Evolutionary conservation across 805 yeast species (phyloP).

Genomic region (Ogataea saltuana): DNA sequence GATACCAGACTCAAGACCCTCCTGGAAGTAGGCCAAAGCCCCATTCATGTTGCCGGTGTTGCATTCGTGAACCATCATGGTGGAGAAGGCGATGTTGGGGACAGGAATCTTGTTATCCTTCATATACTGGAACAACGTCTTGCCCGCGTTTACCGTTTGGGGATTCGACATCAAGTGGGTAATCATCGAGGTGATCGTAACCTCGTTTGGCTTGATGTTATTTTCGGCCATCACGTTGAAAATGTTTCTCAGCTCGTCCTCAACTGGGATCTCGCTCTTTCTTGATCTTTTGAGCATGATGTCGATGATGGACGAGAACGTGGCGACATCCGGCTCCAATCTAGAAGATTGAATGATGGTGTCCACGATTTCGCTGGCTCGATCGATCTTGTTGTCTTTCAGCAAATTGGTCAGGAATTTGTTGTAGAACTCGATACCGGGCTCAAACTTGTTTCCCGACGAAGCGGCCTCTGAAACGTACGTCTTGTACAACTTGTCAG

Average conservation of each 20-base stretch:
- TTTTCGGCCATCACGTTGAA: constrained; percentile 36
- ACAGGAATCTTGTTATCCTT: constrained; percentile 33
- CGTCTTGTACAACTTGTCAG: constrained; percentile 32
- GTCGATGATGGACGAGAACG: constrained; percentile 62
- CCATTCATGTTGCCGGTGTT: constrained; percentile 40
- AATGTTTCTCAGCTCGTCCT: constrained; percentile 33
- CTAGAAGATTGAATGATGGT: constrained; percentile 38
- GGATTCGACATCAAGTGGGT: constrained; percentile 52
- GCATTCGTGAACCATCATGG: constrained; percentile 50
- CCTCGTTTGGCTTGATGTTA: constrained; percentile 42
- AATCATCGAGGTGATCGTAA: constrained; percentile 53
- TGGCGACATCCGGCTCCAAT: constrained; percentile 58
- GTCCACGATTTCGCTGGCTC: constrained; percentile 51
- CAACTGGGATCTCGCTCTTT: constrained; percentile 40
- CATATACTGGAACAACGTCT: constrained; percentile 47
- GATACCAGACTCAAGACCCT: constrained; percentile 37
- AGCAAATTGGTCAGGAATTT: constrained; percentile 46
- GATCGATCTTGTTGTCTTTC: constrained; percentile 39
- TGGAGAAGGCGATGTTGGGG: constrained; percentile 42
- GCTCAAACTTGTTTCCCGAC: too few species aligned
- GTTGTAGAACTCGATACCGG: constrained; percentile 55
- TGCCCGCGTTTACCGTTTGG: constrained; percentile 51
- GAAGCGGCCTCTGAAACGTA: constrained; percentile 24
- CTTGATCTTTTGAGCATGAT: constrained; percentile 51
- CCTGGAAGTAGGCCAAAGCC: constrained; percentile 44